Evolutionary conservation across 2,329 filamentous ascomycete species (phyloP), one percentile per base, ranked within the genome.

Genomic region (Cladophialophora yegresii): DNA sequence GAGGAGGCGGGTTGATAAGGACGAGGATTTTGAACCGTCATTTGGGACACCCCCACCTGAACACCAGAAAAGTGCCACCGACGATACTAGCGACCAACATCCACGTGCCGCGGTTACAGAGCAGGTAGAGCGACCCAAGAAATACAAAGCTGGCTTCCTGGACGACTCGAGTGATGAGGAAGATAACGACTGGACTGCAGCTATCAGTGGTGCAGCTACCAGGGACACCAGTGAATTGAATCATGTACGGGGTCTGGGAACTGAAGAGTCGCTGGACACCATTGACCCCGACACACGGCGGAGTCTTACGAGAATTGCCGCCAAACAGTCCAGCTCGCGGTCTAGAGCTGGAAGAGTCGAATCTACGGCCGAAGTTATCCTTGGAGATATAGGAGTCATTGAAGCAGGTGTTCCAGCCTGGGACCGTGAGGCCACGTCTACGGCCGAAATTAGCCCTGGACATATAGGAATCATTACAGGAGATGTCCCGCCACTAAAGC

Each of bases 371-470:
- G 49, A 64, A 30, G 51, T 64, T 54, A 45, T 58, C 63, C 70
- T 65, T 63, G 58, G 65, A 62, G 64, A 65, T 63, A 71, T 65
- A 67, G 71, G 63, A 61, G 63, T 63, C 62, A 67, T 70, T 28
- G 28, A 2, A 13, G 36, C 4, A n/a, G 23, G 23, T 33, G 49
- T 66, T 67, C 82, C 75, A 77, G 77, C 71, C 66, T 72, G 76
- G 78, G 85, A 79, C 77, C 82, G 74, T 80, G 82, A 76, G 80
- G 80, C 70, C 73, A 82, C 75, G n/a, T n/a, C n/a, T n/a, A n/a
- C n/a, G n/a, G n/a, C n/a, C n/a, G n/a, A n/a, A n/a, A n/a, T n/a
- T n/a, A n/a, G 61, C 63, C 70, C 66, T 63, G 58, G 65, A 62
- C 65, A 65, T 63, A 71, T 65, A 66, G 71, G 63, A 60, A 63